Evolutionary conservation across 1,284 basidiomycete genomes (phyloP), one percentile per base, ranked within the genome.

Genomic region (Ustilago crameri): DNA sequence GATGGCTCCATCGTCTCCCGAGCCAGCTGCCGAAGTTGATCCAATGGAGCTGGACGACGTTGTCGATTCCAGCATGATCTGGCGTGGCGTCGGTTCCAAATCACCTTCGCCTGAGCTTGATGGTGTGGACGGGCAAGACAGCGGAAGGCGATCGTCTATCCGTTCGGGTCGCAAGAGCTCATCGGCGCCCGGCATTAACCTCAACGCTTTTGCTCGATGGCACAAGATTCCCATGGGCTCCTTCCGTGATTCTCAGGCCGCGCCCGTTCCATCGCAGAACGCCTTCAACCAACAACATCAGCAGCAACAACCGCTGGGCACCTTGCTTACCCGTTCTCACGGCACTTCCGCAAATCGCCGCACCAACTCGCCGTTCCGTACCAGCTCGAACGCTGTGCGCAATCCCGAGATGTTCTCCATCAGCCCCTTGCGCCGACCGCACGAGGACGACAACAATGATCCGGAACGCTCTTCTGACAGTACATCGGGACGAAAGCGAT

Each of bases 21-120:
- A 78, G 47, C 58, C 64, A 2, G 32, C 59, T 18, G 53, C 23
- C 8, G 62, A 65, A 23, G 68, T 71, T 15, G 67, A 74, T 20
- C 64, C 71, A 8, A 81, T 82, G 79, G 79, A 82, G 27, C 63
- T 82, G 5, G 75, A 80, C 53, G 80, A 82, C 44, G 78, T 82
- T 5, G 66, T 82, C 17, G 76, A 82, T 38, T 71, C 76, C 17
- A 64, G 66, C 40, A 75, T 82, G 57, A 65, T 82, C 30, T 74
- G 67, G 59, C 70, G 72, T 24, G 74, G 71, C 26, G 58, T 61
- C 18, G 52, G 51, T 30, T 75, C 73, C 32, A 75, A 67, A 50
- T 68, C 67, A 17, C 59, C 73, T 9, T 77, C 62, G 37, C 62
- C 72, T 10, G 67, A 68, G 17, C 12, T 50, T 7, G 60, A 62